Base-by-base conservation (phyloP, 352 stramenopile species). In the Globisporangium paddicum region DNA sequence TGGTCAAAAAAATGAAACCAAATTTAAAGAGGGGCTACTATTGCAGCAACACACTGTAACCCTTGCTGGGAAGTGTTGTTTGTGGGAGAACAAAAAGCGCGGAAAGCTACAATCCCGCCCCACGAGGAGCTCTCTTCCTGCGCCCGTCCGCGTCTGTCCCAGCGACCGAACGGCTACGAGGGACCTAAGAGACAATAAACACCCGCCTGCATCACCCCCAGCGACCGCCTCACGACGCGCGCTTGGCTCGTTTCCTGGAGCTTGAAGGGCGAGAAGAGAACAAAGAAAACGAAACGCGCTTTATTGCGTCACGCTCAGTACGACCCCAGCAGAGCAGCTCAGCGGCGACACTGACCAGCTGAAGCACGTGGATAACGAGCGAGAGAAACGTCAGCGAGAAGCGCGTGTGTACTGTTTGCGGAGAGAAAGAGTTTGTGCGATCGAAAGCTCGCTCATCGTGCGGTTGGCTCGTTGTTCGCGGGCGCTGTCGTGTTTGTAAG, bases 51-150 rank as follows among this genome's bases (percentile, higher is more conserved):
- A 14, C 34, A 54, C 47, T 7, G 47, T 54, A 54, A 26, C 28
- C 25, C 46, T 49, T n/a, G n/a, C 19, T 47, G n/a, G 16, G 11
- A 3, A 21, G 37, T 52, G 25, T 37, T 28, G 13, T 21, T 21
- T 58, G 51, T 58, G 51, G 51, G 38, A 58, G 51, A 58, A 45
- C 35, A 58, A 48, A n/a, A 45, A 58, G 51, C 51, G 47, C 47
- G 26, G 51, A 48, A 58, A 58, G 35, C 51, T 48, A 45, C 21
- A 58, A 35, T 34, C 38, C 28, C 23, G 9, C n/a, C 46, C 11
- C 41, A 47, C 44, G 13, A 49, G 42, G 23, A 21, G 44, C 44
- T 18, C 26, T 23, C 25, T 34, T 52, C n/a, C 3, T 37, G 25
- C 30, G 28, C 30, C 47, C 26, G n/a, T 8, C 19, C n/a, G 41